Base-by-base conservation (phyloP, 208 protist species). In the Trypanosoma vivax region DNA sequence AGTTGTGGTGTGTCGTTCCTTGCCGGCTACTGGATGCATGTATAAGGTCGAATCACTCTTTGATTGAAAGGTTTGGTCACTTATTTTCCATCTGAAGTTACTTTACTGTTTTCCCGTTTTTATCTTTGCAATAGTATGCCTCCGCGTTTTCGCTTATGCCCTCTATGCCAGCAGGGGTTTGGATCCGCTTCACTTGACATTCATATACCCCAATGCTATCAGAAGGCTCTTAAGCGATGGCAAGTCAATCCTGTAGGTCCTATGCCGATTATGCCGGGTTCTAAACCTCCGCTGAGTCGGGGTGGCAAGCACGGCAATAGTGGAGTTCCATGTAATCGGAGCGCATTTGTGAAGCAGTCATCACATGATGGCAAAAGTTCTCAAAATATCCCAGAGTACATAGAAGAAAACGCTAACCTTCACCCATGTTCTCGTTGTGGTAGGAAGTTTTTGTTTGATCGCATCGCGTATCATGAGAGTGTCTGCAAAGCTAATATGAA, bases 401-500 rank as follows among this genome's bases (percentile, higher is more conserved):
- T 64, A 9, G 62, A 54, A 18, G 57, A 40, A 13, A 88, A 85
- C 57, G 45, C 61, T 29, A 87, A 89, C 50, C 69, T 90, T 14
- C 81, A 90, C 54, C 78, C 80, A n/a, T 96, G 91, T 66, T 69
- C 68, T 37, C 79, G 78, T 49, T 96, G 91, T 40, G 85, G 85
- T 10, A 73, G 91, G 24, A 81, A 30, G 37, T 96, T 96, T 65
- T 74, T 83, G 43, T 88, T 71, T 55, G 87, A 95, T 60, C 83
- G 91, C 34, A 79, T 95, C 27, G 49, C 64, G 11, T 93, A 95
- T 60, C 91, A 96, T 72, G 88, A 95, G 51, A 89, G 80, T 42
- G 82, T 91, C 14, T 96, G 91, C 71, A 83, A 84, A 24, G 80
- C 76, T 1, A 57, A 83, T 52, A 34, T 63, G 37, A 84, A 90